Evolutionary conservation across 78 protist species (phyloP), one percentile per base, ranked within the genome.

Genomic region (Fonticula alba): DNA sequence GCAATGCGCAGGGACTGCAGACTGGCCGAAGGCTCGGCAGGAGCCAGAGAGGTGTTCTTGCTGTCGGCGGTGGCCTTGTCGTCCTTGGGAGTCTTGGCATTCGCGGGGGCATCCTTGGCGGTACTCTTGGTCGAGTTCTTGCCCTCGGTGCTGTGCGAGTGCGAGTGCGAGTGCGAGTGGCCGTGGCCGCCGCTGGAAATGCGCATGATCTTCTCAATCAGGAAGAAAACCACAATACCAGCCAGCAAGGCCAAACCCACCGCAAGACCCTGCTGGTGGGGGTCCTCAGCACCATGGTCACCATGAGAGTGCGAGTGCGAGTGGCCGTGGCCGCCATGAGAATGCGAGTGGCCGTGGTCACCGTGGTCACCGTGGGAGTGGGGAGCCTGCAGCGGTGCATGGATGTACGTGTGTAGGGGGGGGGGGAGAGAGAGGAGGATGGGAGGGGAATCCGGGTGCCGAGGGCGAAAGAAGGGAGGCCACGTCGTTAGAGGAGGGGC

Each of bases 171-270:
- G 69, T 71, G 69, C 0, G n/a, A 40, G 40, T 71, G 75, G 1
- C 41, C 63, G 38, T 50, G 55, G 20, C 17, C 60, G 22, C 64
- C 62, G n/a, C 29, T 1, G 50, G 0, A 4, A 2, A 0, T 1
- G 50, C 75, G 66, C 40, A 75, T 29, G 22, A 64, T 0, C 69
- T 76, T 76, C 65, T 77, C 82, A 0, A 77, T 1, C n/a, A 60
- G 2, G 36, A 77, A 57, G 53, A 77, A 77, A 15, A 24, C 24
- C 17, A 31, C n/a, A 37, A 77, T 11, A 22, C 82, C 82, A 40
- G 37, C 61, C 13, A 78, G 68, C 20, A 72, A 10, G 41, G 26
- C 31, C 65, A 72, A 35, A 15, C 75, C 76, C 3, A 57, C 53
- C 22, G 10, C 27, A 51, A 47, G 2, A 11, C 35, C 71, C 40